Evolutionary conservation across 129 eudicot genomes (phyloP).

Genomic region (Artemisia tridentata): DNA sequence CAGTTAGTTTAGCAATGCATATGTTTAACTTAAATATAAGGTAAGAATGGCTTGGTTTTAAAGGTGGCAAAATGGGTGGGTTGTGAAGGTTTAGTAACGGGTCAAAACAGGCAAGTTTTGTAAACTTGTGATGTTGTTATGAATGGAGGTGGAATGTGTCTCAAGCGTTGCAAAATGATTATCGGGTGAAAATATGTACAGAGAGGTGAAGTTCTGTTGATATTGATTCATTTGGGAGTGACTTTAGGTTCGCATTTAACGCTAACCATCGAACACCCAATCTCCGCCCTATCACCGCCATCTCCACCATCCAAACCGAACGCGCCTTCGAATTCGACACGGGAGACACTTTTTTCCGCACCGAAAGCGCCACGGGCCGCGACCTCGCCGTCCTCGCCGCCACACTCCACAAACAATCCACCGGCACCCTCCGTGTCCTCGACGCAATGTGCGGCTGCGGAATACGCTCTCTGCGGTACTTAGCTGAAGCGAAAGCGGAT

Average conservation of each 20-base stretch:
- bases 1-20: too few relatives aligned
- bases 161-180: slow-evolving; percentile 65
- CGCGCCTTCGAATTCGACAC: slow-evolving; percentile 56
- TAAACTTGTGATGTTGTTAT: too few relatives aligned
- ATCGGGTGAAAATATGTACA: slow-evolving; percentile 63
- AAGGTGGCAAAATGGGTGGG: too few relatives aligned
- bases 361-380: slow-evolving; percentile 87
- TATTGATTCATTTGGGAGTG: slow-evolving; percentile 92
- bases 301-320: slow-evolving; percentile 44
- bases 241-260: slow-evolving; percentile 74
- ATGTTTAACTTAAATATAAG: too few relatives aligned
- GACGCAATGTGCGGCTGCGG: slow-evolving; percentile 99
- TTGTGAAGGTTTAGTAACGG: too few relatives aligned
- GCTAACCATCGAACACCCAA: slow-evolving; percentile 25
- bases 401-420: slow-evolving; percentile 45
- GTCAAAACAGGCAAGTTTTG: too few relatives aligned
- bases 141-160: slow-evolving; percentile 66
- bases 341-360: slow-evolving; percentile 89
- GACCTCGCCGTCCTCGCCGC: slow-evolving; percentile 97
- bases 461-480: slow-evolving; percentile 72
- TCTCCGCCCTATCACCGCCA: slow-evolving; percentile 20
- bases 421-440: slow-evolving; percentile 53
- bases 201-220: slow-evolving; percentile 81
- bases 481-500: slow-evolving; percentile 70
- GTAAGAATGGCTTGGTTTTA: too few relatives aligned